Percentiles rank a stretch among this genome's conserved stretches.
Conservation (phyloP, 345 rosid species). For the Rhodamnia rubescens region DNA sequence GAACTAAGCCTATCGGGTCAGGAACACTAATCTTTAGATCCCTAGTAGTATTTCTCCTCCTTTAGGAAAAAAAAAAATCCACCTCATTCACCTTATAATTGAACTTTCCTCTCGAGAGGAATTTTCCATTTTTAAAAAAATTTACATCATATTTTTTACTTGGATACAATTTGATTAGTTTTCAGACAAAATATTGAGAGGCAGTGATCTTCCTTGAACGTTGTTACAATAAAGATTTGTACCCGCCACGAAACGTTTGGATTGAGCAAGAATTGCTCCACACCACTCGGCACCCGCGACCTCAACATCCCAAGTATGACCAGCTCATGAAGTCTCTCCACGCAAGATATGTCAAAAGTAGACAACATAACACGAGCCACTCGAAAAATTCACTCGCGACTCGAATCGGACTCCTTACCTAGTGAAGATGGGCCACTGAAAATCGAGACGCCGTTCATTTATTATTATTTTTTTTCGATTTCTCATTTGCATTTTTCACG, state of each 20-base stretch:
- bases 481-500: neutral
- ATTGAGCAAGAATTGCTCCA: neutral
- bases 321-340: neutral
- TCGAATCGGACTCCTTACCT: neutral
- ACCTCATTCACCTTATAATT: neutral
- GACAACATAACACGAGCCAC: neutral
- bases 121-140: neutral
- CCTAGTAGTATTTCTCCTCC: neutral
- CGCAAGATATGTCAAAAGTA: neutral
- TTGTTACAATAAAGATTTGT: neutral
- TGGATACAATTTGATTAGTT: neutral
- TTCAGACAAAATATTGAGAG: neutral
- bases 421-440: too few species aligned
- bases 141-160: neutral
- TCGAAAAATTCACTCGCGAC: too few species aligned
- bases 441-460: neutral
- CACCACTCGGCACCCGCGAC: too few species aligned
- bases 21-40: neutral
- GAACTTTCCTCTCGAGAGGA: neutral
- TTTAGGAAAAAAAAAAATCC: neutral
- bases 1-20: neutral
- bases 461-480: neutral
- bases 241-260: fast-evolving
- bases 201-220: fast-evolving
- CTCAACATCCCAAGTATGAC: neutral